Conservation (phyloP, 202 grass and related monocot genomes). For the Panicum virgatum region DNA sequence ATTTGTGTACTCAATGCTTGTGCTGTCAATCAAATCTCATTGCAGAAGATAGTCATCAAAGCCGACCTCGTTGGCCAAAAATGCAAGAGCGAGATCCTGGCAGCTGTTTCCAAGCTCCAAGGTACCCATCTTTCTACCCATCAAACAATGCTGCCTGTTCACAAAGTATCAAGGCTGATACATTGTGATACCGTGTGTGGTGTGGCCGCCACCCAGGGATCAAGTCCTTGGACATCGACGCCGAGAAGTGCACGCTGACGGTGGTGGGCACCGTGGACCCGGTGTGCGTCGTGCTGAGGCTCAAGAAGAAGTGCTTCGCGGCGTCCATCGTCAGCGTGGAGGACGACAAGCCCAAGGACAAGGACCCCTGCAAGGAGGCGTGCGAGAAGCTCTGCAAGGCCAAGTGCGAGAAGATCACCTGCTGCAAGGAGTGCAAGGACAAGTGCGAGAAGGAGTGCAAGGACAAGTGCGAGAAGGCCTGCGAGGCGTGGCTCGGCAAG, state of each 20-base stretch:
- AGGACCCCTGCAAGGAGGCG: conserved; percentile 41
- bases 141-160: neutral
- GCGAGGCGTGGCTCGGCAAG: neutral
- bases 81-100: conserved; percentile 48
- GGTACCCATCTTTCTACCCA: conserved; percentile 15
- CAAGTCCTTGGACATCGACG: conserved; percentile 57
- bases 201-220: conserved; percentile 22
- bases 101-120: conserved; percentile 41
- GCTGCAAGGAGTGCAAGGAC: conserved; percentile 27
- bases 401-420: conserved; percentile 30
- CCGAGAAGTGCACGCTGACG: conserved; percentile 59
- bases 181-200: neutral
- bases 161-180: neutral
- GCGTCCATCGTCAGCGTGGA: conserved; percentile 48
- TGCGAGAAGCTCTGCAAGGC: conserved; percentile 39
- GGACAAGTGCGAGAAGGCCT: conserved; percentile 38
- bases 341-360: conserved; percentile 44
- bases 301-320: conserved; percentile 47
- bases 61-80: conserved; percentile 35
- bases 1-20: neutral
- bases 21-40: neutral
- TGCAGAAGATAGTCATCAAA: conserved; percentile 71
- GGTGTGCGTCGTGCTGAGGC: conserved; percentile 34
- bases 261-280: conserved; percentile 57
- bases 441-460: conserved; percentile 31